These are phyloP conservation scores for Letharia columbiana DNA, from an alignment of 495 filamentous ascomycete genomes.

Conservation along the genomic window DNA sequence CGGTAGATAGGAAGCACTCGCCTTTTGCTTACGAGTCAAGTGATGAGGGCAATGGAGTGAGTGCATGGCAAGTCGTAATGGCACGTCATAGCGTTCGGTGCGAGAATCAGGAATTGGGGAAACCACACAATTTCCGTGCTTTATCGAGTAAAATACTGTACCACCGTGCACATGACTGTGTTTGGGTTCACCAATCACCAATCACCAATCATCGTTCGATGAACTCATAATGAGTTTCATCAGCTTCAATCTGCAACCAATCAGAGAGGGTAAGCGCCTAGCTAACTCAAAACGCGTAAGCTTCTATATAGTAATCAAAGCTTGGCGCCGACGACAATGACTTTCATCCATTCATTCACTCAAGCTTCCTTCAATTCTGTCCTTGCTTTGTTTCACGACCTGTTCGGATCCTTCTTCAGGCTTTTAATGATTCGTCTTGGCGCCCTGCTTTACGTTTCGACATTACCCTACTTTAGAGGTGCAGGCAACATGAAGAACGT, in stretches of 20 bases:
- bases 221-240: neutral
- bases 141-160: neutral
- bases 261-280: conserved; percentile 1
- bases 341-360: neutral
- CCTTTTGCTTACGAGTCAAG: neutral
- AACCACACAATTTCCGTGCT: neutral
- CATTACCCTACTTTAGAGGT: neutral
- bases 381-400: neutral
- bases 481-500: conserved; percentile 4
- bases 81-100: too few relatives aligned
- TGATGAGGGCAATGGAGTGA: neutral
- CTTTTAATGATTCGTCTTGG: neutral
- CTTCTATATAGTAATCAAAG: neutral
- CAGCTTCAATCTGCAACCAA: neutral
- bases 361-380: neutral
- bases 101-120: neutral
- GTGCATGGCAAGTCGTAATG: neutral
- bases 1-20: too few relatives aligned
- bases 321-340: conserved; percentile 3
- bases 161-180: too few relatives aligned
- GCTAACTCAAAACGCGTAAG: neutral
- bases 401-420: neutral
- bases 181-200: too few relatives aligned
- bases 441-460: conserved; percentile 6
- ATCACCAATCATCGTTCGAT: too few relatives aligned